Evolutionary conservation across 768 basidiomycete species (phyloP).

Genomic region (Trametes punicea): DNA sequence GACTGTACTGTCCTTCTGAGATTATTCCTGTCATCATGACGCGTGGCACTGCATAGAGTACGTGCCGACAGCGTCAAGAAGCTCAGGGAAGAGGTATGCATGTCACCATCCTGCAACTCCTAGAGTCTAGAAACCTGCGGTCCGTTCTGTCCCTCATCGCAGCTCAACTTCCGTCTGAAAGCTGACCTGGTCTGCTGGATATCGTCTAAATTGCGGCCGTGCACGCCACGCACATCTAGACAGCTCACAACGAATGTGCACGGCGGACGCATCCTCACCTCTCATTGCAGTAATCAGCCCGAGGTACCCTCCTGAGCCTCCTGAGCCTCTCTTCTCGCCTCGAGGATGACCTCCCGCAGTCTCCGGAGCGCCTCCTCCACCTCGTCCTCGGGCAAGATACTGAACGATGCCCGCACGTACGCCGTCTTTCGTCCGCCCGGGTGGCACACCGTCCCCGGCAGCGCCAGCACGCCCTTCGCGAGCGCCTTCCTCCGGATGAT

Average conservation of each 20-base stretch:
- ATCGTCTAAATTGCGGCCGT: too few species aligned
- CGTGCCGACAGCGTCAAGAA: not conserved
- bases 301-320: not conserved
- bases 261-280: not conserved
- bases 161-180: too few species aligned
- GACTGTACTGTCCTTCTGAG: too few species aligned
- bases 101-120: too few species aligned
- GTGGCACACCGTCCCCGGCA: slow-evolving; percentile 82
- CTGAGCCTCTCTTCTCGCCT: slow-evolving; percentile 12
- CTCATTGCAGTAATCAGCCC: not conserved
- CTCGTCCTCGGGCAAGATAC: slow-evolving; percentile 59
- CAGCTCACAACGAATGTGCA: too few species aligned
- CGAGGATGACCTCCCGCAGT: slow-evolving; percentile 36
- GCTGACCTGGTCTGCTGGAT: too few species aligned
- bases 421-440: slow-evolving; percentile 66
- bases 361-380: slow-evolving; percentile 72
- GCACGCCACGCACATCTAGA: too few species aligned
- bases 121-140: too few species aligned
- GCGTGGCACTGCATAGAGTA: not conserved
- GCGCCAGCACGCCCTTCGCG: slow-evolving; percentile 80
- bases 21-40: too few species aligned
- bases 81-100: too few species aligned
- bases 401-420: slow-evolving; percentile 83
- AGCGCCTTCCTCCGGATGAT: slow-evolving; percentile 75
- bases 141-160: too few species aligned